Evolutionary conservation across 2,329 filamentous ascomycete species (phyloP).

Genomic region (Talaromyces albobiverticillius): DNA sequence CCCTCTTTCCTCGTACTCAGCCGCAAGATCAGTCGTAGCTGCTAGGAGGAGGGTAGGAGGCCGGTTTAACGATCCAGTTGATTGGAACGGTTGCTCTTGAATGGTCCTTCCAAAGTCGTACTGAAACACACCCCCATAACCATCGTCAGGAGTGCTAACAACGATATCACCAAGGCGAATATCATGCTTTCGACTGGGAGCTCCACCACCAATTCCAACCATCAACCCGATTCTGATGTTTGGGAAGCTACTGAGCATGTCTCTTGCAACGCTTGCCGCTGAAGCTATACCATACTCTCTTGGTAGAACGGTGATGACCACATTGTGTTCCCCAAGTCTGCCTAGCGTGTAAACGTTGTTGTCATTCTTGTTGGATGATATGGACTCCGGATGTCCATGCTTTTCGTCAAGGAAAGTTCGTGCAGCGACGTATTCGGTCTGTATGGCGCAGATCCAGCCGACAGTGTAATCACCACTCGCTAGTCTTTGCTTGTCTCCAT

Average conservation of each 20-base stretch:
- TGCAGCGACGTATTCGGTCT: conserved; percentile 37
- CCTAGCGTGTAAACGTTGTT: conserved; percentile 30
- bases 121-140: conserved; percentile 17
- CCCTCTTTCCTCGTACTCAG: not conserved
- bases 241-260: conserved; percentile 28
- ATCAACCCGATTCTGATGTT: conserved; percentile 38
- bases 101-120: conserved; percentile 19
- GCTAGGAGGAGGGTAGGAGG: conserved; percentile 15
- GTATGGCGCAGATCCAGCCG: conserved; percentile 46
- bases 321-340: conserved; percentile 24
- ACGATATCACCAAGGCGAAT: conserved; percentile 29
- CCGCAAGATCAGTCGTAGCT: conserved; percentile 14
- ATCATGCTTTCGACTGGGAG: conserved; percentile 22
- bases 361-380: conserved; percentile 16
- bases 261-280: conserved; percentile 29
- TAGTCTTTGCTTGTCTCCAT: not conserved
- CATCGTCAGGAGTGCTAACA: conserved; percentile 2
- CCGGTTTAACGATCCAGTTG: conserved; percentile 16
- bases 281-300: conserved; percentile 27
- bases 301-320: conserved; percentile 28
- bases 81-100: conserved; percentile 14
- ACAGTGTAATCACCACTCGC: conserved; percentile 31
- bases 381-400: conserved; percentile 22
- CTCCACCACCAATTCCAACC: conserved; percentile 44
- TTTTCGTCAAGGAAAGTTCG: conserved; percentile 39